Evolutionary conservation across 306 rosid genomes (phyloP).

Genomic region (Gastrolobium villosum): DNA sequence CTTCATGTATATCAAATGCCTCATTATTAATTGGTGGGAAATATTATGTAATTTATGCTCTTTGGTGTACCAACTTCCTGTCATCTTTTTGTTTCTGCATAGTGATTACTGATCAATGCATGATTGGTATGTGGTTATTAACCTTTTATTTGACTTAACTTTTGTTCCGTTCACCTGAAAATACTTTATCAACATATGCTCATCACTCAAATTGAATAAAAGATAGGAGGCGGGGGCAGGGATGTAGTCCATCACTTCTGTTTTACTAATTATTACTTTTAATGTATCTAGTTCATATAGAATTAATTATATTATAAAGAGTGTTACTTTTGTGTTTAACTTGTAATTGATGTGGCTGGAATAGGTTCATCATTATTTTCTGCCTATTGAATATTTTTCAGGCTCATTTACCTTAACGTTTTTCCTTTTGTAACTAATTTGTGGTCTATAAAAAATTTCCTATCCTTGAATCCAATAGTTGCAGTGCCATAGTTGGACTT

Average conservation of each 20-base stretch:
- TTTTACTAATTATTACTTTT: not conserved
- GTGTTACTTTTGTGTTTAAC: not conserved
- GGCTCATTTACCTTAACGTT: not conserved
- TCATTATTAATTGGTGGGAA: not conserved
- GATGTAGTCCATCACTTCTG: not conserved
- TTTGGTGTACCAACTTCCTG: not conserved
- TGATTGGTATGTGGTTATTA: not conserved
- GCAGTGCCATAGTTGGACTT: constrained; percentile 22
- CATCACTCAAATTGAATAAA: not conserved
- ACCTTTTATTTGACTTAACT: not conserved
- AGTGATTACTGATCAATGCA: not conserved
- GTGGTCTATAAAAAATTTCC: not conserved
- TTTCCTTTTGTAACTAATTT: not conserved
- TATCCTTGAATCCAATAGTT: constrained; percentile 37
- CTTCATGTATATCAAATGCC: not conserved
- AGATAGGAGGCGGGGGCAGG: not conserved
- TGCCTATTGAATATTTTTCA: no score
- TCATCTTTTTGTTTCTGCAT: constrained; percentile 9
- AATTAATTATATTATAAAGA: not conserved
- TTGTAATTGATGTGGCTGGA: not conserved
- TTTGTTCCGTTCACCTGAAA: not conserved
- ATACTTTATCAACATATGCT: not conserved
- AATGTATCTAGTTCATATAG: not conserved
- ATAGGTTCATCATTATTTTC: not conserved
- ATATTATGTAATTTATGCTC: not conserved